Evolutionary conservation across 129 eudicot species (phyloP).

Genomic region (Centella asiatica): DNA sequence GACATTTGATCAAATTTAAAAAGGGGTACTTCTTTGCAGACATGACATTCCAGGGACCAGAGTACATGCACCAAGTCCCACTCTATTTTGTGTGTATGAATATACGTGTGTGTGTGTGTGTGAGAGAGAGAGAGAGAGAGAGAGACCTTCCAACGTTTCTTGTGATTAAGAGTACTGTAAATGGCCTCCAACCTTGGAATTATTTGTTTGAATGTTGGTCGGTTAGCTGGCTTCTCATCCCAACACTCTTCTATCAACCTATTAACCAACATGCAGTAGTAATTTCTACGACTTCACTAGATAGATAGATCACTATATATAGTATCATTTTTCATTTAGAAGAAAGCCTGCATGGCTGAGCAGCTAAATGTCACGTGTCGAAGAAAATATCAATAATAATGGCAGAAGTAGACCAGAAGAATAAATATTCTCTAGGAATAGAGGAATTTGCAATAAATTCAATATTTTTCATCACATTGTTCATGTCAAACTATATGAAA

Average conservation of each 20-base stretch:
- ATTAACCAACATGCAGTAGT: not conserved
- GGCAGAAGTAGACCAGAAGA: too few relatives aligned
- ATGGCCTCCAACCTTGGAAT: constrained; percentile 63
- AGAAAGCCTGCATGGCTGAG: too few relatives aligned
- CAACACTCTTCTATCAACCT: constrained; percentile 91
- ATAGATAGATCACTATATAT: not conserved
- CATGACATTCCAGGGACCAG: too few relatives aligned
- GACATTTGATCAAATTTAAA: not conserved
- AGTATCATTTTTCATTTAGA: too few relatives aligned
- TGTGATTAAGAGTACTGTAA: constrained; percentile 31
- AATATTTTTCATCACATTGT: too few relatives aligned
- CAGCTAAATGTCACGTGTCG: too few relatives aligned
- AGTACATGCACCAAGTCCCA: too few relatives aligned
- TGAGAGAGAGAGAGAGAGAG: constrained; percentile 6
- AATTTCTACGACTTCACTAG: not conserved
- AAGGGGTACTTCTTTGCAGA: not conserved
- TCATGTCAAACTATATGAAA: too few relatives aligned
- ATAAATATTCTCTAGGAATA: too few relatives aligned
- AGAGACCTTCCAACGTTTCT: constrained; percentile 61
- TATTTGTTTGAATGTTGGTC: constrained; percentile 87
- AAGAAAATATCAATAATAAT: too few relatives aligned
- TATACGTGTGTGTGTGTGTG: not conserved
- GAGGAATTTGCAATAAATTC: too few relatives aligned
- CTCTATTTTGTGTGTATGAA: too few relatives aligned
- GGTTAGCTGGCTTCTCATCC: constrained; percentile 61